Evolutionary conservation across 805 yeast genomes (phyloP).

Genomic region (Metschnikowia cubensis): DNA sequence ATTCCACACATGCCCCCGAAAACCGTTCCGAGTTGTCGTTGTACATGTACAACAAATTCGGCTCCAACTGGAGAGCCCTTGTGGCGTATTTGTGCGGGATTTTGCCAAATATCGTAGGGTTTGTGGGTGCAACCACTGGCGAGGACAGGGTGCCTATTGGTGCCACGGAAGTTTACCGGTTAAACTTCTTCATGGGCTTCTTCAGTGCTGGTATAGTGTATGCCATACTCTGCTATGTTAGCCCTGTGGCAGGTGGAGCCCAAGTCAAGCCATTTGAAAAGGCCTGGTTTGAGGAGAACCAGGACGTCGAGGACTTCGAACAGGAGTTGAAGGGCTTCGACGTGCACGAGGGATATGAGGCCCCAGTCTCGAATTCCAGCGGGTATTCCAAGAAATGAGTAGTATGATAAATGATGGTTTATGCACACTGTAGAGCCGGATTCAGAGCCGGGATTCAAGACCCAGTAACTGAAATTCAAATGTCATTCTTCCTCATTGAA

Average conservation of each 20-base stretch:
- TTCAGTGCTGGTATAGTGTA: slow-evolving; percentile 53
- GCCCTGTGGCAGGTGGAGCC: slow-evolving; percentile 46
- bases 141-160: slow-evolving; percentile 69
- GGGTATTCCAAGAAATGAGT: slow-evolving; percentile 2
- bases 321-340: slow-evolving; percentile 33
- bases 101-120: slow-evolving; percentile 80
- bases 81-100: slow-evolving; percentile 78
- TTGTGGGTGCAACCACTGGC: slow-evolving; percentile 73
- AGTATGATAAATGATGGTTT: not conserved
- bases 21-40: slow-evolving; percentile 25
- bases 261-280: slow-evolving; percentile 39
- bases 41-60: slow-evolving; percentile 60
- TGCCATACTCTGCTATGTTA: slow-evolving; percentile 46
- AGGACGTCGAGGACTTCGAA: slow-evolving; percentile 61
- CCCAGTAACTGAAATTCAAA: not conserved
- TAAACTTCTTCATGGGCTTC: slow-evolving; percentile 78
- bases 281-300: slow-evolving; percentile 62
- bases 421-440: not conserved
- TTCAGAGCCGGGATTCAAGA: not conserved
- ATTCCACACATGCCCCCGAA: slow-evolving; percentile 41
- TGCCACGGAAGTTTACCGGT: slow-evolving; percentile 66
- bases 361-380: slow-evolving; percentile 8
- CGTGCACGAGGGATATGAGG: slow-evolving; percentile 20
- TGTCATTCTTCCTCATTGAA: not conserved
- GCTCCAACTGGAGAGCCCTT: slow-evolving; percentile 81